Evolutionary conservation across 371 early-diverging fungal genomes (phyloP), one percentile per base, ranked within the genome.

Genomic region (Mortierella sp.): DNA sequence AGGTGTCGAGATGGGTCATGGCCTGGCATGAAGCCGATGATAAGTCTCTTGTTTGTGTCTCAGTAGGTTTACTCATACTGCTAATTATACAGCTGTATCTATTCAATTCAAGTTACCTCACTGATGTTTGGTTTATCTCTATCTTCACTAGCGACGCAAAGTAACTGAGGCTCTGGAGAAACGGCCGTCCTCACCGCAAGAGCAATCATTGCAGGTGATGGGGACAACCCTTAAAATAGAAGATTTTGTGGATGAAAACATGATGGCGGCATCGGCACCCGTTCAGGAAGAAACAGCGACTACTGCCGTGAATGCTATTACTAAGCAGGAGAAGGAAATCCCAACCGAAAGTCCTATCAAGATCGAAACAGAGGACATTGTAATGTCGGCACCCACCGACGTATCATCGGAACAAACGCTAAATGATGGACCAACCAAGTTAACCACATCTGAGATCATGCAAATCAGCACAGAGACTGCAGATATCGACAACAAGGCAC

Each of bases 11-110:
- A 45, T 94, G 94, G 84, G 90, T 97, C 6, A 84, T 93, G 89
- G 96, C 94, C 62, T 97, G 95, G 91, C 96, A 96, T 86, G 62
- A 80, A 22, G 84, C 93, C 11, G 76, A 84, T 0, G 94, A 96
- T 84, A 96, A 96, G 79, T 78, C 87, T 3, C 66, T 83, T 12
- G 70, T 94, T 1, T 94, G 95, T 74, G 85, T 94, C 32, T 86
- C 89, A 76, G 92, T 90, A 84, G 78, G 76, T 66, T 8, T 55
- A 11, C 47, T 26, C 43, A 5, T 59, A 8, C 37, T 22, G 20
- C 49, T 52, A 8, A 35, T 35, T 39, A 37, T 65, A 10, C 22
- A n/a, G 30, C 18, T 57, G 24, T 35, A 66, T 40, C 5, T 12
- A 18, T 39, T 16, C 51, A 32, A 5, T 45, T 24, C 30, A 9